Percentiles rank a stretch among this genome's conserved stretches.
phyloP scores from a whole-genome alignment of 495 filamentous ascomycete species.

The Symbiotaphrina buchneri region DNA sequence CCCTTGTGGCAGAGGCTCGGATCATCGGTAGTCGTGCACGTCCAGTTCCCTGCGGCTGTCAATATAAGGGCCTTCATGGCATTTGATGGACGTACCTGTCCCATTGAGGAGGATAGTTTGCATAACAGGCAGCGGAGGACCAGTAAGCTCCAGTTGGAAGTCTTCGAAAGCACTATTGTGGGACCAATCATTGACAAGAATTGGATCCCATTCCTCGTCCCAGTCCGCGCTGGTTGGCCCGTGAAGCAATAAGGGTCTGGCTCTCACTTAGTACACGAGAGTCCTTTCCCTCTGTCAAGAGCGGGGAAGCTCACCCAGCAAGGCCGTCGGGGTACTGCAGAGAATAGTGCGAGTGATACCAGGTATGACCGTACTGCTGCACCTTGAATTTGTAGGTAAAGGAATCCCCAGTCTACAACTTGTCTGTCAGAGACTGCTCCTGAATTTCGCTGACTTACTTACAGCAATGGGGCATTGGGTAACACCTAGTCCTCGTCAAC shows the following conservation, averaged over 20 bases:
- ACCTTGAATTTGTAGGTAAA: conserved; percentile 27
- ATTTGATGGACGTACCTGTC: too few species aligned
- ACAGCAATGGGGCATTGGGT: conserved; percentile 22
- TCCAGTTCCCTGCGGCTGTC: too few species aligned
- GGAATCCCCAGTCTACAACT: conserved; percentile 14
- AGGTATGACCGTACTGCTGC: conserved; percentile 31
- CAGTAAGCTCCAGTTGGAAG: too few species aligned
- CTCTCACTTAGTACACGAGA: too few species aligned
- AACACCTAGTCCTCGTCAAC: too few species aligned
- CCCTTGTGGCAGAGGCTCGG: too few species aligned
- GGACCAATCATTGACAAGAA: conserved; percentile 25
- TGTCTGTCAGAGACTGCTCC: too few species aligned
- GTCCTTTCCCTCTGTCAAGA: too few species aligned
- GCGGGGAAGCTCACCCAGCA: conserved; percentile 11
- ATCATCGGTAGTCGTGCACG: too few species aligned
- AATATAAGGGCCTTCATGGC: too few species aligned
- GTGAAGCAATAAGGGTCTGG: conserved; percentile 4
- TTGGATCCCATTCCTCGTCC: conserved; percentile 24
- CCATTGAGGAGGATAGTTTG: conserved; percentile 29
- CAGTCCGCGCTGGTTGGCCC: conserved; percentile 25
- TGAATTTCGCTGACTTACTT: neutral
- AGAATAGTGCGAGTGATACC: conserved; percentile 40
- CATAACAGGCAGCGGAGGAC: too few species aligned
- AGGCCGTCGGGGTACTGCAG: conserved; percentile 28
- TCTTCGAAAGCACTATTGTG: conserved; percentile 18